phyloP scores from a whole-genome alignment of 306 rosid species.

The Mimosa pudica region DNA sequence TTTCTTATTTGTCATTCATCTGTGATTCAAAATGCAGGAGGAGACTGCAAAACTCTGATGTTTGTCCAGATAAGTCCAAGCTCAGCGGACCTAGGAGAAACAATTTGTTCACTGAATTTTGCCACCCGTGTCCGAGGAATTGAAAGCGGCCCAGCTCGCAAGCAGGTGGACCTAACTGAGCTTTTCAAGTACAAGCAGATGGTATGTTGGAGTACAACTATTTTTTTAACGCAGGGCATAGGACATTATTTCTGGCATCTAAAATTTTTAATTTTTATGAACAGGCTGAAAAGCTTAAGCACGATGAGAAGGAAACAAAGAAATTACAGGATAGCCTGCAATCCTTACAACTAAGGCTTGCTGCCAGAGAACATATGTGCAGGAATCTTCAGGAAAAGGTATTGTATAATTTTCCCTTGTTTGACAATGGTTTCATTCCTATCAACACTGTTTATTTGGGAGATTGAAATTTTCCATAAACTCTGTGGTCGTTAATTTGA shows the following conservation, averaged over 20 bases:
- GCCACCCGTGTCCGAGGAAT: conserved; percentile 91
- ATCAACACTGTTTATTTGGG: background rate
- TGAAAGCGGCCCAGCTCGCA: conserved; percentile 92
- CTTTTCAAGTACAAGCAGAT: conserved; percentile 91
- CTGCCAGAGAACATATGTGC: conserved; percentile 79
- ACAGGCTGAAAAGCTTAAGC: conserved; percentile 86
- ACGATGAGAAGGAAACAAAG: conserved; percentile 89
- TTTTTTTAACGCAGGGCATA: conserved; percentile 3
- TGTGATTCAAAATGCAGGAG: conserved; percentile 64
- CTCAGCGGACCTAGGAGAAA: conserved; percentile 79
- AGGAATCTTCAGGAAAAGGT: conserved; percentile 91
- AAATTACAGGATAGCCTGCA: conserved; percentile 79
- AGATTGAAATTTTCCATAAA: conserved; percentile 3
- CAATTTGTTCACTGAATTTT: conserved; percentile 90
- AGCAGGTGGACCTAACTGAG: conserved; percentile 78
- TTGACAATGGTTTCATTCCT: background rate
- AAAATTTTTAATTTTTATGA: conserved; percentile 16
- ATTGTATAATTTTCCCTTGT: background rate
- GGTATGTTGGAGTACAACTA: conserved; percentile 48
- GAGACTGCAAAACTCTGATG: conserved; percentile 98
- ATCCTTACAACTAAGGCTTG: conserved; percentile 68
- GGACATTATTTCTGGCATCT: conserved; percentile 7
- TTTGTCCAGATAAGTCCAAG: conserved; percentile 95
- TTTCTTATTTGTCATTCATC: conserved; percentile 27
- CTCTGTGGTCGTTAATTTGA: background rate